Percentiles rank a stretch among this genome's conserved stretches.
These are phyloP conservation scores for Canna indica DNA, from an alignment of 176 grass and related monocot genomes.

Conservation along the genomic window DNA sequence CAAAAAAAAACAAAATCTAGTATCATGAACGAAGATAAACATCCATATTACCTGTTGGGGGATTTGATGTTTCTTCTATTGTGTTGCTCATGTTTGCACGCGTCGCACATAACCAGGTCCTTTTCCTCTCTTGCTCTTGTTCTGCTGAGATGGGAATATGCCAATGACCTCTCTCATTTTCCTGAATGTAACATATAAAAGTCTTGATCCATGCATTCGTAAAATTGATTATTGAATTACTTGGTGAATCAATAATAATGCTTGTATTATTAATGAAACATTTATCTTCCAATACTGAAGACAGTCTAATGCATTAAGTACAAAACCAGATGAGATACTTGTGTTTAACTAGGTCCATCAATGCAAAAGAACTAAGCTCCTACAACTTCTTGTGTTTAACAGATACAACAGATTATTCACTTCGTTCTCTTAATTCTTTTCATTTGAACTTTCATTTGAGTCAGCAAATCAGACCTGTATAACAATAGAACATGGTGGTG, in stretches of 20 bases:
- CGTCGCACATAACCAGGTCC: constrained; percentile 45
- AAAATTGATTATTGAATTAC: neutral
- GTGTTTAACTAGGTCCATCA: too few relatives aligned
- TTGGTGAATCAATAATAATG: too few relatives aligned
- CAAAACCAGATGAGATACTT: neutral
- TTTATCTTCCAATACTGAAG: neutral
- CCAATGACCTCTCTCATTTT: constrained; percentile 63
- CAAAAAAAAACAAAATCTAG: neutral
- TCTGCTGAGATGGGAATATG: constrained; percentile 45
- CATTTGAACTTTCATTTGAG: neutral
- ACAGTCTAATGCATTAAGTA: neutral
- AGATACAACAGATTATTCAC: neutral
- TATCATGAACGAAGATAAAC: neutral
- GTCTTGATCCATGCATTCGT: neutral
- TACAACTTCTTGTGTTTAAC: neutral
- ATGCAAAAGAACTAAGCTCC: neutral
- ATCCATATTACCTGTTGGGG: neutral
- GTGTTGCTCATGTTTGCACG: constrained; percentile 19
- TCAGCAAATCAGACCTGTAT: constrained; percentile 37
- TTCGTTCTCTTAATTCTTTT: neutral
- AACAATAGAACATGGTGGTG: constrained; percentile 55
- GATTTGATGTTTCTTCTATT: neutral
- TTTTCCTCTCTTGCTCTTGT: constrained; percentile 28
- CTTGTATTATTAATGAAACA: neutral
- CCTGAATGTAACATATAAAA: constrained; percentile 29